These are phyloP conservation scores for Globisporangium alternatum DNA, from an alignment of 352 stramenopile species.

Conservation along the genomic window DNA sequence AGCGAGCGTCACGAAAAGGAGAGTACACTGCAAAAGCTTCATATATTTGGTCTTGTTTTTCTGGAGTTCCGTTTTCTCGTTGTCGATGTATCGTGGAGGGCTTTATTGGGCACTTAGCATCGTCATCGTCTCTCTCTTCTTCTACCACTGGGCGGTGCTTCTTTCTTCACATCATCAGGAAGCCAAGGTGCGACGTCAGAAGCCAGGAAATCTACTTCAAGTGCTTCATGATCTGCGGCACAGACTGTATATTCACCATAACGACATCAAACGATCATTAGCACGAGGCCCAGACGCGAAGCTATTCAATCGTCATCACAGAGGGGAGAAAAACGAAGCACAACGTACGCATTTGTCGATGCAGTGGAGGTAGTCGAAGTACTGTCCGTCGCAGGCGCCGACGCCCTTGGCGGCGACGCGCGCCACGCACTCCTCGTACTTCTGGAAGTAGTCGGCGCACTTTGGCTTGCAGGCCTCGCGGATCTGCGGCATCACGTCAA, in stretches of 20 bases:
- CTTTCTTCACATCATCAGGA: neutral
- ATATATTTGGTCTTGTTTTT: slow-evolving; percentile 13
- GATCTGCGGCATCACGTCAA: slow-evolving; percentile 93
- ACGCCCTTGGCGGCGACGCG: slow-evolving; percentile 91
- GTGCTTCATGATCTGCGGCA: slow-evolving; percentile 94
- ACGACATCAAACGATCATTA: slow-evolving; percentile 10
- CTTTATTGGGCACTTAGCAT: slow-evolving; percentile 12
- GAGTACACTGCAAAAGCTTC: slow-evolving; percentile 13
- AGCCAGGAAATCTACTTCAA: slow-evolving; percentile 74
- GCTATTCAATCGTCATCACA: no score
- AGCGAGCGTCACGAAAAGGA: neutral
- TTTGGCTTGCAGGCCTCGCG: slow-evolving; percentile 91
- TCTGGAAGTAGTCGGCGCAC: slow-evolving; percentile 80
- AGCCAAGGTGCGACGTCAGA: neutral
- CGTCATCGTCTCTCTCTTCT: slow-evolving; percentile 6
- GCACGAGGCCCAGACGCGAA: neutral
- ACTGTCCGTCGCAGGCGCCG: slow-evolving; percentile 93
- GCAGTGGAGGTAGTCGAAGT: slow-evolving; percentile 95
- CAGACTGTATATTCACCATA: slow-evolving; percentile 43
- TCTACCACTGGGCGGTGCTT: slow-evolving; percentile 4
- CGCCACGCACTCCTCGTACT: slow-evolving; percentile 91
- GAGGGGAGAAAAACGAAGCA: neutral
- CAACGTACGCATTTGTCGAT: slow-evolving; percentile 93
- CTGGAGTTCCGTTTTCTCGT: neutral
- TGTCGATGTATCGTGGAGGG: slow-evolving; percentile 12